Percentiles rank a stretch among this genome's conserved stretches.
Evolutionary conservation across 768 basidiomycete species (phyloP).

Genomic region (Mycena metata): DNA sequence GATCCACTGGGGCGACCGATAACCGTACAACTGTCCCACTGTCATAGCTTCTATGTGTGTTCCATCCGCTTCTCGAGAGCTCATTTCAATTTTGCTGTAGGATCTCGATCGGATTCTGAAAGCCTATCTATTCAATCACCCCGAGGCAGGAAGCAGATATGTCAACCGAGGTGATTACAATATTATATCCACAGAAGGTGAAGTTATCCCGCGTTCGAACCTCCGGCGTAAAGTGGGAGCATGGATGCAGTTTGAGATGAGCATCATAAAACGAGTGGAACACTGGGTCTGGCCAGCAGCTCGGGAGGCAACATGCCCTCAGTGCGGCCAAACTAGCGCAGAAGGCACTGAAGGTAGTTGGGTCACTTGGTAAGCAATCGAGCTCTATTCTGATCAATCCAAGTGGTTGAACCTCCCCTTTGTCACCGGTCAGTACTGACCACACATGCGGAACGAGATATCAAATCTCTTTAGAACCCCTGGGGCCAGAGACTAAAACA

Average conservation of each 20-base stretch:
- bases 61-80: not conserved
- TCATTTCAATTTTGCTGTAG: not conserved
- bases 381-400: not conserved
- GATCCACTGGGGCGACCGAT: conserved; percentile 15
- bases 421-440: not conserved
- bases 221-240: not conserved
- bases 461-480: not conserved
- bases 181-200: not conserved
- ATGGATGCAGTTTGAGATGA: not conserved
- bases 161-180: not conserved
- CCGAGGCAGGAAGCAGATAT: not conserved
- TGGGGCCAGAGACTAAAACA: not conserved
- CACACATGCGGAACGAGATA: not conserved
- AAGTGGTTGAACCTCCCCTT: not conserved
- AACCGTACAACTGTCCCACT: conserved; percentile 10
- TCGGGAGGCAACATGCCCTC: not conserved
- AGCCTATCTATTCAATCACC: conserved; percentile 10
- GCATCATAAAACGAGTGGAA: not conserved
- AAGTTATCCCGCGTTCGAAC: not conserved
- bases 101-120: conserved; percentile 14
- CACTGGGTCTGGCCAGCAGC: not conserved
- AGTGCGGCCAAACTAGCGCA: not conserved
- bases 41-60: not conserved
- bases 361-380: not conserved
- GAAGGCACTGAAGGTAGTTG: not conserved